These are phyloP conservation scores for Kokia cookei DNA, from an alignment of 441 rosid species.

Conservation along the genomic window DNA sequence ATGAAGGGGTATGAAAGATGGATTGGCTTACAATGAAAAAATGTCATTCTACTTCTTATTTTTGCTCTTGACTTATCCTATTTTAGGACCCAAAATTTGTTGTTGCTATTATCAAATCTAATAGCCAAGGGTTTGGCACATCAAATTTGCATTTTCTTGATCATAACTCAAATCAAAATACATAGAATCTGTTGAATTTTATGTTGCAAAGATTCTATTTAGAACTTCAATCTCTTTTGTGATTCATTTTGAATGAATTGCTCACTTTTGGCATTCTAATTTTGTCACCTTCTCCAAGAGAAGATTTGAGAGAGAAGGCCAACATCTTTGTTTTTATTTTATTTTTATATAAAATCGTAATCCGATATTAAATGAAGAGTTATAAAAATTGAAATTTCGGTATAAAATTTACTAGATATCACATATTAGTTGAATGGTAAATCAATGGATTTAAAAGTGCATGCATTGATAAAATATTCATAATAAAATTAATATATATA, in stretches of 20 bases:
- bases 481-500: no score
- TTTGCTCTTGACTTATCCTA: conserved; percentile 1
- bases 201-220: conserved; percentile 5
- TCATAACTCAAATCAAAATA: background rate
- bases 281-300: background rate
- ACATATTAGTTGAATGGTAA: no score
- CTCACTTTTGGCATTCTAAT: background rate
- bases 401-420: no score
- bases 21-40: background rate
- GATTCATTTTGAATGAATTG: background rate
- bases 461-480: no score
- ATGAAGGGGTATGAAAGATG: background rate
- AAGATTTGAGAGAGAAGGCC: background rate
- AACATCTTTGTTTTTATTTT: background rate
- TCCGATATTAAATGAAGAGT: background rate
- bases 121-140: background rate
- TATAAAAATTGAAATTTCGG: background rate
- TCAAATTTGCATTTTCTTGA: background rate
- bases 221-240: background rate
- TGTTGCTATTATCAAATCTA: background rate
- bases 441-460: no score
- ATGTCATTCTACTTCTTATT: background rate
- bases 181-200: background rate
- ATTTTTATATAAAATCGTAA: background rate
- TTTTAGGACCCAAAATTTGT: background rate